Conservation (phyloP, 495 filamentous ascomycete species). For the Neurospora cerealis region DNA sequence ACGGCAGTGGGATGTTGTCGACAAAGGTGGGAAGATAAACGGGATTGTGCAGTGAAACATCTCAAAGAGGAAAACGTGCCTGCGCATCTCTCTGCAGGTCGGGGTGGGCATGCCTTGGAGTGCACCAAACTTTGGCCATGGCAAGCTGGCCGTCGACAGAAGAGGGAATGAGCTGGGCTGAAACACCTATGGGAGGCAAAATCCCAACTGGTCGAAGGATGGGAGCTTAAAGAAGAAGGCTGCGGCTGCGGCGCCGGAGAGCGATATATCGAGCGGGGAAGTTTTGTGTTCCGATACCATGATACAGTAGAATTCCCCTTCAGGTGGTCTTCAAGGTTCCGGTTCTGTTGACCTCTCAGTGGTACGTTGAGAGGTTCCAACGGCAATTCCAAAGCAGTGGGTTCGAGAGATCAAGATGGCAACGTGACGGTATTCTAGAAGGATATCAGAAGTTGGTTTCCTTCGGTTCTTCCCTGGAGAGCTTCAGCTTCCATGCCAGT, state of each 20-base stretch:
- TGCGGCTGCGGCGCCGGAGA: background rate
- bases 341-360: background rate
- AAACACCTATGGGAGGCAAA: background rate
- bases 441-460: background rate
- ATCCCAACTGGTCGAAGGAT: background rate
- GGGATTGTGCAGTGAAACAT: background rate
- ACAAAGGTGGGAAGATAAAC: background rate
- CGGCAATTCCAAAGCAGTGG: background rate
- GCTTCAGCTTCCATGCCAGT: background rate
- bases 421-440: background rate
- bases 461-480: background rate
- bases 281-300: background rate
- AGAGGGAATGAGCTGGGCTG: background rate
- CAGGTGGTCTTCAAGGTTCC: background rate
- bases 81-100: conserved; percentile 10
- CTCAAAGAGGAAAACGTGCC: conserved; percentile 18
- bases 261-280: background rate
- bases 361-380: background rate
- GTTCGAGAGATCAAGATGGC: background rate
- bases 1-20: background rate
- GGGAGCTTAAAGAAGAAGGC: background rate
- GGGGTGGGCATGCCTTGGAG: background rate
- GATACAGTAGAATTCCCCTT: background rate
- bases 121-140: conserved; percentile 5
- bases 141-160: background rate